Evolutionary conservation across 2,329 filamentous ascomycete genomes (phyloP).

Genomic region (Neophaeococcomyces mojaviensis): DNA sequence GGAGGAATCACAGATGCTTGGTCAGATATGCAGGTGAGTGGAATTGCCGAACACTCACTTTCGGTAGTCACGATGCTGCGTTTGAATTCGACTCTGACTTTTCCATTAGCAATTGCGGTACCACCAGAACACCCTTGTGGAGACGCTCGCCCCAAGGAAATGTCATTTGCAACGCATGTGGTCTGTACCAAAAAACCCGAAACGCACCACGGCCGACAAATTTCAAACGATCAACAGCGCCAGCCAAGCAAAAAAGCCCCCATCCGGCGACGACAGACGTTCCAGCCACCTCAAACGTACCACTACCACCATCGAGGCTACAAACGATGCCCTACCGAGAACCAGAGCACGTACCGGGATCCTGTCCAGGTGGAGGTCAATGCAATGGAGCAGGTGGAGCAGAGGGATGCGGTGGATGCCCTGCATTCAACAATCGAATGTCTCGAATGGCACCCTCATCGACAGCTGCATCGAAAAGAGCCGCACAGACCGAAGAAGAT

Average conservation of each 20-base stretch:
- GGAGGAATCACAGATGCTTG: slow-evolving; percentile 15
- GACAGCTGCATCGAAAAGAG: slow-evolving; percentile 17
- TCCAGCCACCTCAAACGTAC: slow-evolving; percentile 20
- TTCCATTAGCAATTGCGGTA: slow-evolving; percentile 79
- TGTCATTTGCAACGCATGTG: slow-evolving; percentile 96
- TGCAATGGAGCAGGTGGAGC: slow-evolving; percentile 96
- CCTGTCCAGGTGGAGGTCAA: slow-evolving; percentile 86
- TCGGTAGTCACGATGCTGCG: slow-evolving; percentile 32
- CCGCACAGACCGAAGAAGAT: slow-evolving; percentile 21
- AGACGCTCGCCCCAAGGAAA: slow-evolving; percentile 84
- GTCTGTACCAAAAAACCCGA: slow-evolving; percentile 85
- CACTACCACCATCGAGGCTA: slow-evolving; percentile 26
- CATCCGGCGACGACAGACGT: slow-evolving; percentile 14
- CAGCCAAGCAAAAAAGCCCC: slow-evolving; percentile 20
- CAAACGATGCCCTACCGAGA: slow-evolving; percentile 18
- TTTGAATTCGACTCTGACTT: slow-evolving; percentile 18
- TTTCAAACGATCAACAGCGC: slow-evolving; percentile 62
- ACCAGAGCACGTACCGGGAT: slow-evolving; percentile 53
- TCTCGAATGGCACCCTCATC: slow-evolving; percentile 53
- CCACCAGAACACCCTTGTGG: slow-evolving; percentile 90
- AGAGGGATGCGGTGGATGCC: slow-evolving; percentile 89
- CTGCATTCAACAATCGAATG: slow-evolving; percentile 93
- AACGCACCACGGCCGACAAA: slow-evolving; percentile 88
- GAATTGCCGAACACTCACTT: background rate
- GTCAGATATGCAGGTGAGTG: slow-evolving; percentile 24